These are phyloP conservation scores for Yamadazyma sp. DNA, from an alignment of 805 yeast species.

Conservation along the genomic window DNA sequence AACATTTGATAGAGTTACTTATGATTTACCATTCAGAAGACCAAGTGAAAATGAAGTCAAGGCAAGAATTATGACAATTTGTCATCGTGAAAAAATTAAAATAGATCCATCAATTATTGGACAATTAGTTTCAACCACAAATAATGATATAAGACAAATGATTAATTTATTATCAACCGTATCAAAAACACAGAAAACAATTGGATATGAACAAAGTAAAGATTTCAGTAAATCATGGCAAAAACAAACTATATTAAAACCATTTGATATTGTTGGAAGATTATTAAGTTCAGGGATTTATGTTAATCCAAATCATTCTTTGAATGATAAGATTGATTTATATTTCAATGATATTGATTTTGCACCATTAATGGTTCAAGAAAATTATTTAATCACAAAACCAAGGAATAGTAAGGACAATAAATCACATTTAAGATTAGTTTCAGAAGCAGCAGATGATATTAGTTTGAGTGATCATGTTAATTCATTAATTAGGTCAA, in stretches of 20 bases:
- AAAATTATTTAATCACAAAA: constrained; percentile 71
- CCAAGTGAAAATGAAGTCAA: constrained; percentile 82
- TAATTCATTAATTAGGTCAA: constrained; percentile 77
- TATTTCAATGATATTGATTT: constrained; percentile 94
- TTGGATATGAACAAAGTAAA: constrained; percentile 63
- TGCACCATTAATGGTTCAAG: constrained; percentile 94
- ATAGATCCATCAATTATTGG: constrained; percentile 79
- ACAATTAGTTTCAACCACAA: constrained; percentile 78
- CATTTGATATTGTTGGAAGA: constrained; percentile 81
- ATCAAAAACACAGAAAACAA: constrained; percentile 62
- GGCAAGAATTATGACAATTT: constrained; percentile 85
- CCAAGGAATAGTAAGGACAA: constrained; percentile 49
- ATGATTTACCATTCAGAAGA: constrained; percentile 81
- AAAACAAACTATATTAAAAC: constrained; percentile 85
- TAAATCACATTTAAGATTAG: constrained; percentile 55
- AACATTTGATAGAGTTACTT: constrained; percentile 81
- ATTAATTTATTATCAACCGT: constrained; percentile 85
- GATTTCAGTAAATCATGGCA: constrained; percentile 72
- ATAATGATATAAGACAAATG: constrained; percentile 91
- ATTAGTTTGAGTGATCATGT: constrained; percentile 83
- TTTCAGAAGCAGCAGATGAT: constrained; percentile 79
- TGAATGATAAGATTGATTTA: constrained; percentile 81
- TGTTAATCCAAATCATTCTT: constrained; percentile 48
- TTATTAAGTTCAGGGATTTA: constrained; percentile 59
- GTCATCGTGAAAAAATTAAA: constrained; percentile 77